These are phyloP conservation scores for Pistacia vera DNA, from an alignment of 345 rosid genomes.

Conservation along the genomic window DNA sequence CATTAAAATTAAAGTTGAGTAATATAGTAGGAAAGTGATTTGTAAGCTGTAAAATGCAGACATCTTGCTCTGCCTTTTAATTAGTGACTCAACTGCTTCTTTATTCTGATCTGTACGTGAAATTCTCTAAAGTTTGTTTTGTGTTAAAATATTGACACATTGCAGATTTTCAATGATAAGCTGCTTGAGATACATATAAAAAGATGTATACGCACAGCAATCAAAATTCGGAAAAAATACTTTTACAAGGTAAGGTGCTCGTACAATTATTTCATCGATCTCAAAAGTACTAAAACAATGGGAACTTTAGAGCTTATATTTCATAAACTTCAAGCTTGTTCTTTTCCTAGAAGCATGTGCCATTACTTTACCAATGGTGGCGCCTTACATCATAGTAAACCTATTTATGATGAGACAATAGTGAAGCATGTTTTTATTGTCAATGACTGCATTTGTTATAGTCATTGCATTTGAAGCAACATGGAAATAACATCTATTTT, in stretches of 20 bases:
- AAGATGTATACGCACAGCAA: constrained; percentile 71
- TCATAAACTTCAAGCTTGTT: neutral
- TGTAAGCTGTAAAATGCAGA: neutral
- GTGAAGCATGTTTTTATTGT: neutral
- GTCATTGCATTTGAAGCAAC: neutral
- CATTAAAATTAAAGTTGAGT: neutral
- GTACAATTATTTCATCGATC: neutral
- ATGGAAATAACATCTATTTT: neutral
- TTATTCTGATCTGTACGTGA: neutral
- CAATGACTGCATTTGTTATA: neutral
- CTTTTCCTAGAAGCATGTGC: neutral
- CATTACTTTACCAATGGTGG: constrained; percentile 2
- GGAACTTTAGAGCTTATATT: constrained; percentile 1
- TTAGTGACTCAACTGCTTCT: neutral
- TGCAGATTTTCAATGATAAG: constrained; percentile 91
- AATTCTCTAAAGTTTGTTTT: neutral
- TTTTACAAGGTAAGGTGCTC: constrained; percentile 63
- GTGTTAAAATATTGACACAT: neutral
- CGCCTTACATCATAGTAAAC: neutral
- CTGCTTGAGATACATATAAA: constrained; percentile 66
- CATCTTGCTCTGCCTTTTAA: neutral
- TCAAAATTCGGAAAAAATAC: constrained; percentile 84
- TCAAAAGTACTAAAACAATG: neutral
- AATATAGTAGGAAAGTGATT: neutral
- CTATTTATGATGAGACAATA: neutral